Evolutionary conservation across 495 filamentous ascomycete genomes (phyloP), one percentile per base, ranked within the genome.

Genomic region (Amniculicola lignicola): DNA sequence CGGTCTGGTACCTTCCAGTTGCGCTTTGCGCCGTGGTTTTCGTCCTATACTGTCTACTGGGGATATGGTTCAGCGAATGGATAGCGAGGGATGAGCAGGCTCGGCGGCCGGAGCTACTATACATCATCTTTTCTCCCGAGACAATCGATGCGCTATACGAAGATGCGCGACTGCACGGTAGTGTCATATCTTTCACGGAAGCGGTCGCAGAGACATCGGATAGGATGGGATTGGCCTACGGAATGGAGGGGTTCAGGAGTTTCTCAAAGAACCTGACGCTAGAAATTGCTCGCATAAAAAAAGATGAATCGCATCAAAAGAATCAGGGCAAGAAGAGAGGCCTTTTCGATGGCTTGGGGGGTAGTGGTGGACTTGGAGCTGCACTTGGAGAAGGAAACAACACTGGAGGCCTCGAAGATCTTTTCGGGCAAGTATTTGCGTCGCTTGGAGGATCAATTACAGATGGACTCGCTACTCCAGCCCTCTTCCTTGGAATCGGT

Each of bases 401-500:
- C 19, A 55, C 29, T 28, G 31, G 19, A 4, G 39, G 40, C 5
- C 41, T 54, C 5, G 46, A 6, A 2, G 29, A 35, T 21, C 15
- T 55, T 21, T 18, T 46, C 2, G 28, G 39, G 31, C 16, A 40
- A 24, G 51, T 40, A 3, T 21, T 55, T 39, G 12, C 27, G 7
- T 41, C 36, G 2, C 23, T 55, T 38, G 51, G 41, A 10, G 42
- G 23, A n/a, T 38, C 41, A 15, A 3, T 55, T 22, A 9, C 38
- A n/a, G 25, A 18, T 16, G 41, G 40, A 35, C 28, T 46, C 18
- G 42, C 41, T 2, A 47, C 42, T 11, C 51, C 51, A 11, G 51
- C 51, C 18, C 40, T 46, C 21, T 55, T 55, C 22, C 42, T 55
- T n/a, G 51, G 51, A 14, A 55, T 55, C 15, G 51, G 51, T 2